Conservation (phyloP, 768 basidiomycete species). For the Zangia roseola region DNA sequence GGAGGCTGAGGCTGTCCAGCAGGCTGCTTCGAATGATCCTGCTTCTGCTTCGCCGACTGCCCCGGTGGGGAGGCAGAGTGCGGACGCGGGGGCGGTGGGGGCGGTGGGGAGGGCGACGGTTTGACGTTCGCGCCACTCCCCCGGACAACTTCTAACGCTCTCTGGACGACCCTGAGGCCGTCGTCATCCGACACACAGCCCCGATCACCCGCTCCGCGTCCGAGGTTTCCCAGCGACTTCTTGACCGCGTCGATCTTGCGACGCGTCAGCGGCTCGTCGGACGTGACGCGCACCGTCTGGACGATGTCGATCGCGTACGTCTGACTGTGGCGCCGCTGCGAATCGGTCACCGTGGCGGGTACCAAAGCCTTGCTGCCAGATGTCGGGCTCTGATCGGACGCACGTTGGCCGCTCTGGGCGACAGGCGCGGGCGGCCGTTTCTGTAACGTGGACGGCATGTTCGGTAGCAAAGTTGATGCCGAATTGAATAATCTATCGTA, state of each 20-base stretch:
- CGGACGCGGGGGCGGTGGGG: conserved; percentile 15
- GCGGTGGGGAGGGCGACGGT: conserved; percentile 1
- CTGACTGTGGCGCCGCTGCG: conserved; percentile 4
- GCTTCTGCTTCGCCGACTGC: conserved; percentile 10
- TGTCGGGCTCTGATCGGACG: conserved; percentile 11
- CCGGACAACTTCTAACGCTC: conserved; percentile 22
- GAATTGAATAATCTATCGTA: neutral
- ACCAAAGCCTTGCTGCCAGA: neutral
- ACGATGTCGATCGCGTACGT: conserved; percentile 32
- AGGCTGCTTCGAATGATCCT: neutral
- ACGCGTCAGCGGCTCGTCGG: conserved; percentile 26
- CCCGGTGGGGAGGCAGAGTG: conserved; percentile 21
- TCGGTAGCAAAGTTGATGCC: neutral
- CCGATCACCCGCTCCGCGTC: conserved; percentile 24
- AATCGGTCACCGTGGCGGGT: neutral
- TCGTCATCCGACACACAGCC: conserved; percentile 32
- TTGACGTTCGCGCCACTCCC: conserved; percentile 5
- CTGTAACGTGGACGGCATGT: conserved; percentile 21
- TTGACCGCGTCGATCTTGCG: conserved; percentile 31
- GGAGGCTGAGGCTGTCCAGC: conserved; percentile 6
- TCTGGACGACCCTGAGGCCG: conserved; percentile 29
- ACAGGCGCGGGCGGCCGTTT: conserved; percentile 15
- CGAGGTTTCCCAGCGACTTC: conserved; percentile 24
- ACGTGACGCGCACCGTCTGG: conserved; percentile 29
- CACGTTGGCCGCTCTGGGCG: conserved; percentile 5